Base-by-base conservation (phyloP, 2,329 filamentous ascomycete species). In the Arthroderma sp. region DNA sequence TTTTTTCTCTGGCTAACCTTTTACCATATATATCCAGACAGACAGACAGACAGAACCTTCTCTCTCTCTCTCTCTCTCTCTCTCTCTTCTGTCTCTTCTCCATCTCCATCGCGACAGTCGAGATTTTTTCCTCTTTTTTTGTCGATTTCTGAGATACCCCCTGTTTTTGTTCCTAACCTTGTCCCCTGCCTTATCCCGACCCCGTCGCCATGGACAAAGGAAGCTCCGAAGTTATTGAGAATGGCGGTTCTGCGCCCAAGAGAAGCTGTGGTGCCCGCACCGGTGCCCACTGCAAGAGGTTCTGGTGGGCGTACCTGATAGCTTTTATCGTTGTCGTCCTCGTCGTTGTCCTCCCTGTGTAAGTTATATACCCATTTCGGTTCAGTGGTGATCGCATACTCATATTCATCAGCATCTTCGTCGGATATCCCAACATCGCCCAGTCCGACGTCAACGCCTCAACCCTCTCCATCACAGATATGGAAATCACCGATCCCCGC, bases 371-470 rank as follows among this genome's bases (percentile, higher is more conserved):
- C 11, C n/a, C 39, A 15, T 11, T 15, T 39, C 8, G 4, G 29
- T 33, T 3, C 8, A 29, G 32, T 6, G 32, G 11, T 4, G 29
- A 3, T 36, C 29, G 27, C n/a, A 9, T 42, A 22, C 40, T 47
- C 36, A 47, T 43, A 15, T 11, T 27, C 27, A 36, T 9, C 27
- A 15, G 73, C 34, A 65, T 78, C 39, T 80, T 71, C 53, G 75
- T 79, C 42, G 75, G 59, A 3, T 75, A 78, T 53, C 76, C 75
- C 11, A 68, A 71, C 30, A 75, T 74, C 46, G 75, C 75, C 31
- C 76, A 78, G 52, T 47, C 58, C 36, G 68, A 70, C 42, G 68
- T 80, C 52, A 68, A 75, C 52, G 59, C 66, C 30, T 71, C 75
- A 1, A 67, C 61, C 3, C 59, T 80, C 28, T 60, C 67, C 29